Evolutionary conservation across 176 grass and related monocot genomes (phyloP).

Genomic region (Triticum dicoccoides): DNA sequence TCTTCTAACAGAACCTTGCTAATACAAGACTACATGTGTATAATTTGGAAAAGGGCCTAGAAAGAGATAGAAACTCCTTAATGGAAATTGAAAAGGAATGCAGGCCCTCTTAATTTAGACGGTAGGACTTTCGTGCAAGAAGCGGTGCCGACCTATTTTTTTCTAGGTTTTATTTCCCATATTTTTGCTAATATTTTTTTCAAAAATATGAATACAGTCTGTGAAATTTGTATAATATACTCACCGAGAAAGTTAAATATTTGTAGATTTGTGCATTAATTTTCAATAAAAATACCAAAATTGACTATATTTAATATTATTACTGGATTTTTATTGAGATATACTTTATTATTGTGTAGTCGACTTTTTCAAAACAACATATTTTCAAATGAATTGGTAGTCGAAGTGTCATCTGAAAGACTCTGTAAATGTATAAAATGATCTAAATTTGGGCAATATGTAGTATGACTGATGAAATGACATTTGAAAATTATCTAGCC

Average conservation of each 20-base stretch:
- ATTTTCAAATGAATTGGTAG: not conserved
- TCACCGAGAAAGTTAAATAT: not conserved
- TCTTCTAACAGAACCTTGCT: too few relatives aligned
- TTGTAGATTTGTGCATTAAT: not conserved
- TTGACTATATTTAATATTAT: accelerated
- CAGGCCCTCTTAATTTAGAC: too few relatives aligned
- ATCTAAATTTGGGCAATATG: not conserved
- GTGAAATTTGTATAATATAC: too few relatives aligned
- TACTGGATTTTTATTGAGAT: not conserved
- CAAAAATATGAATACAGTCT: too few relatives aligned
- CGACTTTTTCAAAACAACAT: not conserved
- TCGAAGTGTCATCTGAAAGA: not conserved
- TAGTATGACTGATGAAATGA: not conserved
- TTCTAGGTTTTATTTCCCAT: too few relatives aligned
- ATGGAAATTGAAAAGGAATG: too few relatives aligned
- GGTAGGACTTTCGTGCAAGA: too few relatives aligned
- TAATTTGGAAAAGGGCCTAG: too few relatives aligned
- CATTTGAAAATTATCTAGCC: not conserved
- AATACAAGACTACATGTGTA: too few relatives aligned
- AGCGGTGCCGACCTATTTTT: too few relatives aligned
- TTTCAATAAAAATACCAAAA: not conserved
- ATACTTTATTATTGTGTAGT: not conserved
- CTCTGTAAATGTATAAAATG: not conserved
- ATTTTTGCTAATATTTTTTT: too few relatives aligned
- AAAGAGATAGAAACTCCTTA: too few relatives aligned